Conservation (phyloP, 1,284 basidiomycete species). For the Melanopsichium pennsylvanicum region DNA sequence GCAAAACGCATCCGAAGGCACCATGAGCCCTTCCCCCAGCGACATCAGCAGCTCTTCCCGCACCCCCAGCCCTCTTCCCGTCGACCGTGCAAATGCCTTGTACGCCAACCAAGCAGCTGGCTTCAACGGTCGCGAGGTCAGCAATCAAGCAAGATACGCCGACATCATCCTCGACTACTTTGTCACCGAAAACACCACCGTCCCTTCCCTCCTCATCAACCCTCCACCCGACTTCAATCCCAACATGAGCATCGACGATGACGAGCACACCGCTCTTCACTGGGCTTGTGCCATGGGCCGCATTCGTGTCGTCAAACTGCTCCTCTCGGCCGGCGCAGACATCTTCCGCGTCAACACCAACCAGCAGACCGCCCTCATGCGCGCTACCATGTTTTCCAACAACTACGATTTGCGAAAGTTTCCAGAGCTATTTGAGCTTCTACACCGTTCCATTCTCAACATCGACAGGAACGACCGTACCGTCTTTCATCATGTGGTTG, state of each 20-base stretch:
- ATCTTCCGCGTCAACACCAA: conserved; percentile 97
- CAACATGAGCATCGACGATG: conserved; percentile 96
- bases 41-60: conserved; percentile 84
- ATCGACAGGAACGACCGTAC: conserved; percentile 98
- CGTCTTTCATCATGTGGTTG: conserved; percentile 97
- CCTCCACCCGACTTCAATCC: conserved; percentile 94
- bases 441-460: conserved; percentile 96
- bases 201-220: conserved; percentile 84
- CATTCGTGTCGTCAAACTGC: conserved; percentile 91
- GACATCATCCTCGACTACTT: conserved; percentile 99
- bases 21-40: conserved; percentile 82
- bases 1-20: conserved; percentile 69
- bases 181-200: conserved; percentile 94
- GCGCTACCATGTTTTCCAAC: conserved; percentile 99
- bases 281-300: conserved; percentile 99
- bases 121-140: conserved; percentile 31
- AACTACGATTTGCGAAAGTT: conserved; percentile 99
- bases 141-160: conserved; percentile 72
- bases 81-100: conserved; percentile 45
- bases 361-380: conserved; percentile 97
- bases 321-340: conserved; percentile 92
- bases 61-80: conserved; percentile 78
- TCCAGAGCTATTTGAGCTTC: conserved; percentile 92
- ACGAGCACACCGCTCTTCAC: conserved; percentile 95
- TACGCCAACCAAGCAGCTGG: conserved; percentile 30